A percentile compares a stretch with the other conserved stretches of the same genome.
Conservation (phyloP, 768 basidiomycete genomes). For the Filobasidium floriforme region DNA sequence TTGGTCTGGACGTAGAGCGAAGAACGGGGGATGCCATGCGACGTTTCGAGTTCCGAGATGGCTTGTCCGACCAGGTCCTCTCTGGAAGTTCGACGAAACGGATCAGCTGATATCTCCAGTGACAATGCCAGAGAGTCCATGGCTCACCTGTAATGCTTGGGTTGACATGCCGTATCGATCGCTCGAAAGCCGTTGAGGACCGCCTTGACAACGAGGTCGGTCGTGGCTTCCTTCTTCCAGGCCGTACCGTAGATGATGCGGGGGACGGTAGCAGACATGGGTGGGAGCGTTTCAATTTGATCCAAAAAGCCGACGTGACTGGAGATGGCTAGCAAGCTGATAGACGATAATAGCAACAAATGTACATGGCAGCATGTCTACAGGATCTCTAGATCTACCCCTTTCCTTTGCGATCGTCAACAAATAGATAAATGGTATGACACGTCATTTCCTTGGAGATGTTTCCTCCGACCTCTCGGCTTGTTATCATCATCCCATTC, state of each 20-base stretch:
- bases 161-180: conserved; percentile 66
- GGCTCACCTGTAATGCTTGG: conserved; percentile 40
- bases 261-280: conserved; percentile 21
- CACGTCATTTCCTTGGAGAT: no score
- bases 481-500: no score
- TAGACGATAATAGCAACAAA: neutral
- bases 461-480: no score
- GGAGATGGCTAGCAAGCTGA: neutral
- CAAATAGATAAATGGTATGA: no score
- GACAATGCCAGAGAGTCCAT: neutral
- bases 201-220: conserved; percentile 61
- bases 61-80: conserved; percentile 77
- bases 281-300: neutral
- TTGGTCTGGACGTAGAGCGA: conserved; percentile 75
- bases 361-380: no score
- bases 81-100: conserved; percentile 43
- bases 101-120: neutral
- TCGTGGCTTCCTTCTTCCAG: conserved; percentile 65
- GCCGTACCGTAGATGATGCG: conserved; percentile 49
- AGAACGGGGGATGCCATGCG: conserved; percentile 58
- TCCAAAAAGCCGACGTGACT: neutral
- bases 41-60: conserved; percentile 53
- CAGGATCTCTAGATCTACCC: no score
- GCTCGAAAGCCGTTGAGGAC: conserved; percentile 69
- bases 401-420: no score